phyloP scores from a whole-genome alignment of 2,329 filamentous ascomycete genomes.

The Pyricularia sp. region DNA sequence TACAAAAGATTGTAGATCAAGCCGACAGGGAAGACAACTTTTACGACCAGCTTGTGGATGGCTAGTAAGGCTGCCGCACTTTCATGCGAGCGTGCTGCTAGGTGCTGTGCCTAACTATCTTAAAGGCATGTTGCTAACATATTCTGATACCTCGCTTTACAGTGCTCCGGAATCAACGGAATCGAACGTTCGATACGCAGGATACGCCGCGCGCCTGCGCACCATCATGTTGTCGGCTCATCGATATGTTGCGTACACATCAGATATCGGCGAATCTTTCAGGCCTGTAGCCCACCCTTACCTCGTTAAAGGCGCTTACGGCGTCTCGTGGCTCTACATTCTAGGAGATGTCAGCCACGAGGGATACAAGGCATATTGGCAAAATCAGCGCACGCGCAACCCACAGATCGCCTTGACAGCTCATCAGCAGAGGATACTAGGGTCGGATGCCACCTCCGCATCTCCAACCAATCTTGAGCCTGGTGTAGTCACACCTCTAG shows the following conservation, averaged over 20 bases:
- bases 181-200: conserved; percentile 76
- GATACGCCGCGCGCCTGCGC: conserved; percentile 72
- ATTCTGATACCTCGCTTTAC: conserved; percentile 1
- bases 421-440: conserved; percentile 34
- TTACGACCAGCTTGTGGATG: conserved; percentile 65
- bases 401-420: conserved; percentile 47
- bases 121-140: neutral
- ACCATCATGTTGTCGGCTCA: conserved; percentile 85
- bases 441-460: conserved; percentile 17
- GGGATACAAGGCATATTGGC: conserved; percentile 86
- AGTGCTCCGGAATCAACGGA: conserved; percentile 72
- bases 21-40: conserved; percentile 55
- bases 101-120: neutral
- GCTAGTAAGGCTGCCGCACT: conserved; percentile 46
- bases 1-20: conserved; percentile 46
- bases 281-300: conserved; percentile 80
- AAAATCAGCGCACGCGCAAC: conserved; percentile 65
- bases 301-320: conserved; percentile 73
- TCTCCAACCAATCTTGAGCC: conserved; percentile 16
- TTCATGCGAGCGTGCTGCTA: neutral
- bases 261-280: conserved; percentile 92
- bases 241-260: conserved; percentile 93
- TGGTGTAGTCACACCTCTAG: conserved; percentile 50
- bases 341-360: conserved; percentile 83
- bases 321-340: conserved; percentile 84